Evolutionary conservation across 305 asterid genomes (phyloP).

Genomic region (Coffea humblotiana): DNA sequence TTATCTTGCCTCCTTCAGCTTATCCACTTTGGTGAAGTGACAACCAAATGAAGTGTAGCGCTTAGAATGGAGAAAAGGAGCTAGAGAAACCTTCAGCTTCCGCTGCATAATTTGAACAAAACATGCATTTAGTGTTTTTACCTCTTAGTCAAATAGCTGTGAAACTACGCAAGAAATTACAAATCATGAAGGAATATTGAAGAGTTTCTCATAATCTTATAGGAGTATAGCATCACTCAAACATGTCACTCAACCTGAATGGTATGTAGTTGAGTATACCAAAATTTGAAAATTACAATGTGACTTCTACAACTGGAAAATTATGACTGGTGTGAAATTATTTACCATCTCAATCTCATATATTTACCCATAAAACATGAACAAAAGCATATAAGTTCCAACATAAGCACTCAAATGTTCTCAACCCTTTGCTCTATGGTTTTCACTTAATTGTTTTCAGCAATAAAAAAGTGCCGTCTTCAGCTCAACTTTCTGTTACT

Average conservation of each 20-base stretch:
- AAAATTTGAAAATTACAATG: not conserved
- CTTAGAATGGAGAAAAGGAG: constrained; percentile 67
- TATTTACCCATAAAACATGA: too few species aligned
- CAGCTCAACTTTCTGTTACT: not conserved
- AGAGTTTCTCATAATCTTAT: too few species aligned
- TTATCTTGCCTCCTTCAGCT: constrained; percentile 57
- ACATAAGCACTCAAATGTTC: not conserved
- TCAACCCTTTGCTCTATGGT: not conserved
- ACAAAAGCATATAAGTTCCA: too few species aligned
- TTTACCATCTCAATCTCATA: not conserved
- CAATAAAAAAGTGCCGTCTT: not conserved
- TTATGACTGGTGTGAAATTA: too few species aligned
- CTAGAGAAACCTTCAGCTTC: constrained; percentile 57
- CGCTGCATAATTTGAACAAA: constrained; percentile 40
- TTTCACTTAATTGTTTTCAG: not conserved
- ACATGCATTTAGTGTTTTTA: constrained; percentile 9
- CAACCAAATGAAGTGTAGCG: constrained; percentile 81
- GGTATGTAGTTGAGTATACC: not conserved
- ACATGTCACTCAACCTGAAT: not conserved
- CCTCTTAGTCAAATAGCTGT: not conserved
- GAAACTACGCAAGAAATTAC: not conserved
- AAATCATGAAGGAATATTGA: not conserved
- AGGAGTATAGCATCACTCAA: not conserved
- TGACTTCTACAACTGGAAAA: not conserved
- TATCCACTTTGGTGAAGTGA: constrained; percentile 73